Percentiles rank a stretch among this genome's conserved stretches.
Evolutionary conservation across 1,139 yeast species (phyloP).

Genomic region (Blastobotrys buckinghamii): DNA sequence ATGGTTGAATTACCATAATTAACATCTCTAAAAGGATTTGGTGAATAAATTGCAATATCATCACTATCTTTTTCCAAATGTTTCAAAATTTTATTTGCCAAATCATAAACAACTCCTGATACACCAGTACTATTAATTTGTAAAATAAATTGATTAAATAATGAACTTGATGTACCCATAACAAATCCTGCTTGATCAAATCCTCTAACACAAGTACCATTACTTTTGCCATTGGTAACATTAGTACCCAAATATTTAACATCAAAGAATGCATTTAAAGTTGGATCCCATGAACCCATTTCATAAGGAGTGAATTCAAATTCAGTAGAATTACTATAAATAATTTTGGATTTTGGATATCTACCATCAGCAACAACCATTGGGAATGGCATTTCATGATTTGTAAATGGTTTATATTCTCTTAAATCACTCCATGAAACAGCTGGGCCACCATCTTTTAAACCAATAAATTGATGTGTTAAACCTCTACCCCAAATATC

Average conservation of each 20-base stretch:
- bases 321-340: constrained; percentile 64
- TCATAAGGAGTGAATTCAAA: constrained; percentile 83
- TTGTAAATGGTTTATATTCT: constrained; percentile 47
- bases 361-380: constrained; percentile 81
- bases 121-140: constrained; percentile 51
- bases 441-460: constrained; percentile 55
- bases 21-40: constrained; percentile 63
- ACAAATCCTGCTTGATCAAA: constrained; percentile 74
- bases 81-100: constrained; percentile 30
- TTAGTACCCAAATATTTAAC: constrained; percentile 68
- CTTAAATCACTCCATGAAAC: constrained; percentile 62
- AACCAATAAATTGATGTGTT: constrained; percentile 64
- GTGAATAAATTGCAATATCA: constrained; percentile 66
- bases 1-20: constrained; percentile 27
- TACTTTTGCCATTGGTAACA: constrained; percentile 46
- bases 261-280: constrained; percentile 65
- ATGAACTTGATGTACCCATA: constrained; percentile 71
- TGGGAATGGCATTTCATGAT: constrained; percentile 82
- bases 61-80: constrained; percentile 34
- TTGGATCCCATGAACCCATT: constrained; percentile 83
- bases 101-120: constrained; percentile 42
- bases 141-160: constrained; percentile 66
- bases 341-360: constrained; percentile 50
- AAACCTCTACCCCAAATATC: constrained; percentile 92
- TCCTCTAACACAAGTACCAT: constrained; percentile 51